Base-by-base conservation (phyloP, 1,284 basidiomycete genomes). In the Sporisorium graminicola region DNA sequence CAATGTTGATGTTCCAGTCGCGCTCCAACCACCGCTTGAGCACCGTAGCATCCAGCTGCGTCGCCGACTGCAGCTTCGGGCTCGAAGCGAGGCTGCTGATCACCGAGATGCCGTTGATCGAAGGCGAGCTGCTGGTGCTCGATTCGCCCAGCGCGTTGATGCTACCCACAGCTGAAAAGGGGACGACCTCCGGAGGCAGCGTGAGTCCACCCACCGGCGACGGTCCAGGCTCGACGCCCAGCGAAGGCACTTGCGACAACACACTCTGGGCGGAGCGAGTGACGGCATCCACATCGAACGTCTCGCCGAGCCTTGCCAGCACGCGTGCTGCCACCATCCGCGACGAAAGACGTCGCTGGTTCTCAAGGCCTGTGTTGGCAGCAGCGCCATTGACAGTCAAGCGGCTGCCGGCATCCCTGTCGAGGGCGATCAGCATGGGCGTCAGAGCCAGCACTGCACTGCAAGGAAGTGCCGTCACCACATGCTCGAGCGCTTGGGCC, bases 341-440 rank as follows among this genome's bases (percentile, higher is more conserved):
- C 50, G 93, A 88, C 1, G 89, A 89, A 33, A 88, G 86, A 29
- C 90, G 87, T 54, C 91, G 89, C 59, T 79, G 68, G 29, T 74
- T 66, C 64, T 72, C 76, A 16, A 74, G 51, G 8, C 61, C 68
- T 3, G 72, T 65, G 40, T 55, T 58, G 49, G 31, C 31, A 52
- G 85, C 46, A 14, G 57, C 59, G 14, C 70, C 75, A 40, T 77
- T 58, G 29, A 69, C 67, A 2, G 88, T 81, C 42, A 89, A 64
- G 81, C 86, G 77, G 80, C 86, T 73, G 7, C 85, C 85, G 2
- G 89, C 88, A 40, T 90, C 89, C 7, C 83, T 86, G 76, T 94
- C 91, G 43, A 98, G 86, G 0, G 92, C 91, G 33, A 94, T 84
- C 42, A 98, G 86, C 92, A 96, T 95, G 1, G 95, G 95, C 35